Conservation (phyloP, 768 basidiomycete species). For the Tulasnella sp. region DNA sequence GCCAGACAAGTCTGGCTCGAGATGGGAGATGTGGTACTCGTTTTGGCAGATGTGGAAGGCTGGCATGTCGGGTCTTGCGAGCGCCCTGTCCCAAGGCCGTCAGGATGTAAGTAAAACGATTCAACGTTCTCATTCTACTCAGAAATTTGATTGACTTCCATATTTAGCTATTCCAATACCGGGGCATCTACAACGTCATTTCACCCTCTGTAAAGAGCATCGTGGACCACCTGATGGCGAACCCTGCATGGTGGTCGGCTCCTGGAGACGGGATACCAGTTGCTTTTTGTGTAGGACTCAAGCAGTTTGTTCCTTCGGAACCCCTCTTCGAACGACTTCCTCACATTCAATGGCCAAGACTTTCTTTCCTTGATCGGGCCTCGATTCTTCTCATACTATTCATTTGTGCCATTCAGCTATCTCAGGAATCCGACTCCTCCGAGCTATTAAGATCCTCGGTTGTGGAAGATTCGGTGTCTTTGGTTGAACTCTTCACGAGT, state of each 20-base stretch:
- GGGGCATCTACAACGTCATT: neutral
- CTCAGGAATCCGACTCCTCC: neutral
- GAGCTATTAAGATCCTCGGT: neutral
- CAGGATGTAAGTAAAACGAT: neutral
- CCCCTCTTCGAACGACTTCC: neutral
- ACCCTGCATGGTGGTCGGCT: neutral
- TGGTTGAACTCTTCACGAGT: too few relatives aligned
- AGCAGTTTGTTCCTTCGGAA: neutral
- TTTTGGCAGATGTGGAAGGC: neutral
- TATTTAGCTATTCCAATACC: neutral
- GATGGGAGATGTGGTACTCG: neutral
- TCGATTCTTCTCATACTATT: neutral
- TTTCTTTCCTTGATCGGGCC: neutral
- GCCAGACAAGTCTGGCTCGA: neutral
- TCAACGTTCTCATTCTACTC: neutral
- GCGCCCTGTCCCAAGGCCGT: neutral
- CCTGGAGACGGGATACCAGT: neutral
- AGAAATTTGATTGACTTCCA: neutral
- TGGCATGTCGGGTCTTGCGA: neutral
- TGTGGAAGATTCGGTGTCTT: too few relatives aligned
- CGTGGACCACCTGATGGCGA: neutral
- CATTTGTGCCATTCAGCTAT: neutral
- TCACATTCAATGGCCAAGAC: neutral
- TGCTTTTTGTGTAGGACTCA: neutral
- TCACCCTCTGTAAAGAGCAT: neutral